Percentiles rank a stretch among this genome's conserved stretches.
phyloP scores from a whole-genome alignment of 2,329 filamentous ascomycete genomes.

The Paraphoma sp. region DNA sequence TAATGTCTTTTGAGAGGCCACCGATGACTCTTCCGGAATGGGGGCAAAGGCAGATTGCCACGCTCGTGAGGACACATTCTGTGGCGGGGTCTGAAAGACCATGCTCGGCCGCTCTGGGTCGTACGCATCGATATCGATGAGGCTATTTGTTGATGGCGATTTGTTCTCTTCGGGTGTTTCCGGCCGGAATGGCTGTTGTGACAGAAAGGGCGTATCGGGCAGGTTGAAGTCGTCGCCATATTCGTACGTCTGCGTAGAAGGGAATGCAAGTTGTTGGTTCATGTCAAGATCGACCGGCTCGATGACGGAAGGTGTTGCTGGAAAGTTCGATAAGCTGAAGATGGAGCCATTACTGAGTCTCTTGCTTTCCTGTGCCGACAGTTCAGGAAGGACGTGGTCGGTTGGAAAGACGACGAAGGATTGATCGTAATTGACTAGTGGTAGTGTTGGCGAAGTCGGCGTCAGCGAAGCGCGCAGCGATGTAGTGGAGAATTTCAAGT shows the following conservation, averaged over 20 bases:
- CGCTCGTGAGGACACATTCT: slow-evolving; percentile 11
- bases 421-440: slow-evolving; percentile 43
- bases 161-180: slow-evolving; percentile 15
- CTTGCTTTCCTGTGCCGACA: slow-evolving; percentile 19
- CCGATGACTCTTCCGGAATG: slow-evolving; percentile 32
- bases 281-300: slow-evolving; percentile 66
- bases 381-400: slow-evolving; percentile 11
- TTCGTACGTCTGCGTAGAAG: slow-evolving; percentile 53
- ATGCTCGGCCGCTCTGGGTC: slow-evolving; percentile 26
- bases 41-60: slow-evolving; percentile 34
- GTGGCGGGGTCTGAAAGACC: slow-evolving; percentile 25
- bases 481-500: slow-evolving; percentile 42
- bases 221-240: slow-evolving; percentile 6
- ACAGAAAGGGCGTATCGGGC: slow-evolving; percentile 18
- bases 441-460: slow-evolving; percentile 49
- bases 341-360: slow-evolving; percentile 35
- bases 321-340: slow-evolving; percentile 54
- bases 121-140: slow-evolving; percentile 27
- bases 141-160: slow-evolving; percentile 8
- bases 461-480: slow-evolving; percentile 49
- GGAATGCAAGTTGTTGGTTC: slow-evolving; percentile 60
- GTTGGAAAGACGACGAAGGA: slow-evolving; percentile 24
- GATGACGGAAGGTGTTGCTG: slow-evolving; percentile 84
- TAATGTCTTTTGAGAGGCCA: slow-evolving; percentile 16
- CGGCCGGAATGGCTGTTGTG: slow-evolving; percentile 30